A percentile compares a stretch with the other conserved stretches of the same genome.
Conservation (phyloP, 2,329 filamentous ascomycete species). For the Aureobasidium lini region DNA sequence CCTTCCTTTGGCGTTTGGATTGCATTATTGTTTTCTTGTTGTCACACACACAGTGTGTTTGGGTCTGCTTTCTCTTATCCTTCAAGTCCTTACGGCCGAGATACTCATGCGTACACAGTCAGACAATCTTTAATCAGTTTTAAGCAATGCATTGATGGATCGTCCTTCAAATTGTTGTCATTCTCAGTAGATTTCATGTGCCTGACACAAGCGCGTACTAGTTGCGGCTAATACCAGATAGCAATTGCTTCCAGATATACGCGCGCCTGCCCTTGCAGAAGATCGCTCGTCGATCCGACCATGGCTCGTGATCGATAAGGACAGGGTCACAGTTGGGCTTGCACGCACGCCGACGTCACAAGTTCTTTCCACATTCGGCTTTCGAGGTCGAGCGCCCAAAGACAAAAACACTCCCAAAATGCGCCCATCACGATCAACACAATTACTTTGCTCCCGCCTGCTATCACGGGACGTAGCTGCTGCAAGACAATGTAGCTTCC, state of each 20-base stretch:
- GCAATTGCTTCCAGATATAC: background rate
- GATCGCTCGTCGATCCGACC: background rate
- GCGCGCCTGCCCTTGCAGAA: background rate
- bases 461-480: background rate
- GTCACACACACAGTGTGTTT: background rate
- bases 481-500: background rate
- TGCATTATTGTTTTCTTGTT: background rate
- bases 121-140: conserved; percentile 8
- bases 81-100: conserved; percentile 8
- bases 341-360: background rate
- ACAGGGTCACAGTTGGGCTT: background rate
- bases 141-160: background rate
- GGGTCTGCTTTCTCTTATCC: background rate
- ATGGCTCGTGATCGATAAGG: background rate
- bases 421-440: conserved; percentile 9
- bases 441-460: background rate
- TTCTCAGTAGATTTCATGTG: background rate
- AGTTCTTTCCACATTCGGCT: conserved; percentile 4
- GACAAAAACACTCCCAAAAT: background rate
- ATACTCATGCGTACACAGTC: conserved; percentile 1
- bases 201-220: background rate
- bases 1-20: background rate
- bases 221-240: background rate
- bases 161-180: background rate
- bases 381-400: background rate